Evolutionary conservation across 2,329 filamentous ascomycete species (phyloP), one percentile per base, ranked within the genome.

Genomic region (Didymella sp.): DNA sequence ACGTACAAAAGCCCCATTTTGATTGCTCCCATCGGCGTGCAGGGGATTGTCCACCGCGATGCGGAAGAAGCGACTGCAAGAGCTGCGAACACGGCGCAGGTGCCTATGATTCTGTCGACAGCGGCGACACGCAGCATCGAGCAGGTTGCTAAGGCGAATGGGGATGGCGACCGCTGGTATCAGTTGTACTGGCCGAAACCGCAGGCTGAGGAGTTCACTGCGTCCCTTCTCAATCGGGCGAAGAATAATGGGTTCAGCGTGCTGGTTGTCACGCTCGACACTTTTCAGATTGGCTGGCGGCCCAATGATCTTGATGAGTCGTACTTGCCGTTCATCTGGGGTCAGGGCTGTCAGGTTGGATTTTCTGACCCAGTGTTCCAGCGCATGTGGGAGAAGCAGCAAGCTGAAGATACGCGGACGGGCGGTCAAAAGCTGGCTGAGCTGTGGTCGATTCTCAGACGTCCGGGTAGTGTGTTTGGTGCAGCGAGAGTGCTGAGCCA

Each of bases 121-220:
- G 88, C 89, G 1, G 82, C 85, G 3, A 83, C 83, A 2, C 80
- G 82, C 28, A 83, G 82, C 0, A 88, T 91, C 56, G 88, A 91
- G 70, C 84, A 91, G 46, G 83, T 90, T 0, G 87, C 86, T 0
- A 68, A 78, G 7, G 85, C 85, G 0, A 85, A 82, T 47, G 83
- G 82, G 0, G 75, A 82, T 5, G 84, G 85, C 1, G 79, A 82
- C 28, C 78, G 87, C 11, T 92, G 88, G 87, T 92, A 83, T 71
- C 89, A 92, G 70, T 81, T 92, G 0, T 92, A 92, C 76, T 91
- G 88, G 87, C 89, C 89, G 0, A 77, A 80, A 80, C 86, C 87
- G 0, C 76, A 81, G 19, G 83, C 85, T 51, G 82, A 91, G 49
- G 84, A 87, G 3, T 78, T 91, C 51, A 91, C 89, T 0, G 77